Base-by-base conservation (phyloP, 176 grass and related monocot genomes). In the Oryza rufipogon region DNA sequence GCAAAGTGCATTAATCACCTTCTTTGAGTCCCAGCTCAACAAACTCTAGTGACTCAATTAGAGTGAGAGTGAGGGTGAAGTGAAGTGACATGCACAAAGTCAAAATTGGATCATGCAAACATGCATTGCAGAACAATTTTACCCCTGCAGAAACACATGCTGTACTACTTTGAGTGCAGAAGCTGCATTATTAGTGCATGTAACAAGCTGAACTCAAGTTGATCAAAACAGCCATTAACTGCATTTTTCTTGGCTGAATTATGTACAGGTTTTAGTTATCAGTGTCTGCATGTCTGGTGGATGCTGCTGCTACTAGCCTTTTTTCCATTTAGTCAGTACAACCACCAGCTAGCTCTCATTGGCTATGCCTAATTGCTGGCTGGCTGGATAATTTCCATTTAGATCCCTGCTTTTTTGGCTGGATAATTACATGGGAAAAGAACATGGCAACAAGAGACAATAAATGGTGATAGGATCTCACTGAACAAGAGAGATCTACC, bases 21-120 rank as follows among this genome's bases (percentile, higher is more conserved):
- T 61, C 83, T 86, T 82, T 86, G 73, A 82, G 88, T 78, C 46
- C 68, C 58, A 78, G 74, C 68, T 69, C 80, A 90, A 34, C 49
- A 74, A 86, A 61, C 34, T 48, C 58, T 75, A 64, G 47, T 20
- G 6, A 58, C 30, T 76, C 39, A 12, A 11, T 49, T 25, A 23
- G 4, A 68, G 28, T 75, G 45, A 64, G 71, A 70, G 77, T 66
- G 25, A 81, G 44, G 22, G 51, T 23, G n/a, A 89, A 81, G 87
- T 54, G 54, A 76, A 41, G 7, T 41, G 39, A 41, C 39, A 41
- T 41, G 39, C 41, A 75, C 64, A 71, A 81, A 77, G 54, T 71
- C 78, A 77, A 51, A 51, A 45, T 32, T 51, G 42, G n/a, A 68
- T 80, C 74, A 66, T 80, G 2, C 72, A 76, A 17, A 19, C 71